These are phyloP conservation scores for Torulaspora pretoriensis DNA, from an alignment of 1,139 yeast genomes.

Conservation along the genomic window DNA sequence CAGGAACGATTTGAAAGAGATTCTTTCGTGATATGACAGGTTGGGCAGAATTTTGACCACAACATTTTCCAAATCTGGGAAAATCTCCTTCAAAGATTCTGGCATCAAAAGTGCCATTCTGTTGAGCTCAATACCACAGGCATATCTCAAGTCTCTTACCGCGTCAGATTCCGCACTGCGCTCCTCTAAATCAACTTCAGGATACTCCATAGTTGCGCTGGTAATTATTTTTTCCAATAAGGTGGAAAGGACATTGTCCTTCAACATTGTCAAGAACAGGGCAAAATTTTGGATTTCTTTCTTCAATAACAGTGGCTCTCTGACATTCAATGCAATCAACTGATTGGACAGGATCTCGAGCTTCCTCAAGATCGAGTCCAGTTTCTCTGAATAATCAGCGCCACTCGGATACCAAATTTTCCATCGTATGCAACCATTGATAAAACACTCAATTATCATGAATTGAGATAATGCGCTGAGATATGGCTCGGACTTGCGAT, in stretches of 20 bases:
- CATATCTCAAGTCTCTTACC: constrained; percentile 80
- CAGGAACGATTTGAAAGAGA: constrained; percentile 86
- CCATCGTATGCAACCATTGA: constrained; percentile 96
- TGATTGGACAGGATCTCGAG: constrained; percentile 77
- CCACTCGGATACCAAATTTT: constrained; percentile 73
- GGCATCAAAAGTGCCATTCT: constrained; percentile 94
- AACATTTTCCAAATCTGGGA: constrained; percentile 76
- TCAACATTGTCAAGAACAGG: constrained; percentile 91
- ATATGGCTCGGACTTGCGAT: constrained; percentile 59
- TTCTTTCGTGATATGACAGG: constrained; percentile 85
- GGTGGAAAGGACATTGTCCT: constrained; percentile 75
- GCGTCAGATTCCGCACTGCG: constrained; percentile 73
- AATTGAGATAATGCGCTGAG: constrained; percentile 78
- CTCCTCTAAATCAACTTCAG: constrained; percentile 49
- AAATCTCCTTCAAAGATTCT: constrained; percentile 74
- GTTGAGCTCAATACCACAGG: constrained; percentile 92
- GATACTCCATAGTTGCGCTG: constrained; percentile 82
- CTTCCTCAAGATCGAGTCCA: constrained; percentile 53
- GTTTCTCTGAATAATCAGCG: constrained; percentile 57
- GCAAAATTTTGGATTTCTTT: constrained; percentile 90
- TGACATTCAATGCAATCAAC: constrained; percentile 66
- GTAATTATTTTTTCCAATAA: constrained; percentile 83
- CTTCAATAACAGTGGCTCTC: constrained; percentile 76
- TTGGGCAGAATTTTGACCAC: constrained; percentile 69
- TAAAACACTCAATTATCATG: constrained; percentile 80